These are phyloP conservation scores for Zhuliangozyma parablackwelliae DNA, from an alignment of 1,139 yeast species.

Conservation along the genomic window DNA sequence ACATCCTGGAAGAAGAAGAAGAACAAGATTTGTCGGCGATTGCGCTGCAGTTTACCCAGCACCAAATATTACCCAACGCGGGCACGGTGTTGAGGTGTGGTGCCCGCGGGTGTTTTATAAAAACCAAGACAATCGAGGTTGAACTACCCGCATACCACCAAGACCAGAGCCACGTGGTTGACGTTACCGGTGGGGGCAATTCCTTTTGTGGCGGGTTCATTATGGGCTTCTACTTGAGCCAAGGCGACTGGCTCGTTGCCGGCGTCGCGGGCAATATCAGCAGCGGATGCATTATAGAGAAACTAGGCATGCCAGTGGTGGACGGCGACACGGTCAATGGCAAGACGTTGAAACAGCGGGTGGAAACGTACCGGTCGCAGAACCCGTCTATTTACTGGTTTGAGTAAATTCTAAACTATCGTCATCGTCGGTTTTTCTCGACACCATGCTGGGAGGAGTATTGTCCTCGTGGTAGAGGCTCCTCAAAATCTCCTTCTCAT, in stretches of 20 bases:
- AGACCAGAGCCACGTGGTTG: conserved; percentile 51
- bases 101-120: conserved; percentile 51
- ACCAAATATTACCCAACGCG: conserved; percentile 33
- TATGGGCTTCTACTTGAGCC: conserved; percentile 49
- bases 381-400: conserved; percentile 4
- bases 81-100: conserved; percentile 72
- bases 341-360: conserved; percentile 22
- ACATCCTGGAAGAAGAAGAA: conserved; percentile 1
- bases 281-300: conserved; percentile 77
- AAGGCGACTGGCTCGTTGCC: conserved; percentile 49
- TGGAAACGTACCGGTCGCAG: conserved; percentile 19
- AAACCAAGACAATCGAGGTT: conserved; percentile 10
- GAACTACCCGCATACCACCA: conserved; percentile 76
- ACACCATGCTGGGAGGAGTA: conserved; percentile 10
- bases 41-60: conserved; percentile 36
- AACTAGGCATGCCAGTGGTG: conserved; percentile 62
- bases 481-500: conserved; percentile 33
- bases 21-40: conserved; percentile 25
- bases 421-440: conserved; percentile 1
- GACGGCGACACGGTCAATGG: conserved; percentile 53
- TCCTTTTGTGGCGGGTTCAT: conserved; percentile 80
- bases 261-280: conserved; percentile 71
- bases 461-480: conserved; percentile 27
- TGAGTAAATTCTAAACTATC: not conserved
- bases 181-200: conserved; percentile 95